phyloP scores from a whole-genome alignment of 805 yeast species.

The Alloascoidea hylecoeti region DNA sequence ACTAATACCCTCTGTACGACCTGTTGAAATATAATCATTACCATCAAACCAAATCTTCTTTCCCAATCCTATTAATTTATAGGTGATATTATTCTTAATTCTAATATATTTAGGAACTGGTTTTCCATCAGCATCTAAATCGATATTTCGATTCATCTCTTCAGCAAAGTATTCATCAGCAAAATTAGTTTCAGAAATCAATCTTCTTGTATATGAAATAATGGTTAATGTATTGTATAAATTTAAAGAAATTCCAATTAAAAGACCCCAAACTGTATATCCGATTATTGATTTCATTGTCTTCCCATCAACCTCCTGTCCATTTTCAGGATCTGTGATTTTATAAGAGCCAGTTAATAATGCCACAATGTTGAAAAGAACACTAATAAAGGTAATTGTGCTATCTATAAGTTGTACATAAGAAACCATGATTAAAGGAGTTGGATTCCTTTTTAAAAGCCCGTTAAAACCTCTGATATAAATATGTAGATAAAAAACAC shows the following conservation, averaged over 20 bases:
- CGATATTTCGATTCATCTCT: neutral
- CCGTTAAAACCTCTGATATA: neutral
- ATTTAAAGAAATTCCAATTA: neutral
- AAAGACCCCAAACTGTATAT: neutral
- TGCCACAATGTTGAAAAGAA: neutral
- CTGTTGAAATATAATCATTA: neutral
- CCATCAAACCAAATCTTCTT: neutral
- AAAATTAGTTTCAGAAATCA: neutral
- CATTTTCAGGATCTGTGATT: neutral
- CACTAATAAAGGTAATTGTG: neutral
- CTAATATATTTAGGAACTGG: neutral
- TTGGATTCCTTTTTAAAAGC: neutral
- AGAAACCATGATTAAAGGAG: neutral
- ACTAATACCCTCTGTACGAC: no score
- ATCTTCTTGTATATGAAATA: neutral
- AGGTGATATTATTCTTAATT: neutral
- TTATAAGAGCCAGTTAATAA: neutral
- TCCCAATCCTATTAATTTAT: neutral
- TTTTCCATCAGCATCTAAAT: neutral
- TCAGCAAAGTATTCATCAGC: neutral
- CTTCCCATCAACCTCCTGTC: no score
- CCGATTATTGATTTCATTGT: neutral
- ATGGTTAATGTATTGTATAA: neutral
- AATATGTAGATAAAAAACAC: neutral
- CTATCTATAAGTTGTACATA: neutral